A percentile compares a stretch with the other conserved stretches of the same genome.
Conservation (phyloP, 129 eudicot species). For the Centrapalus pauciflorus region DNA sequence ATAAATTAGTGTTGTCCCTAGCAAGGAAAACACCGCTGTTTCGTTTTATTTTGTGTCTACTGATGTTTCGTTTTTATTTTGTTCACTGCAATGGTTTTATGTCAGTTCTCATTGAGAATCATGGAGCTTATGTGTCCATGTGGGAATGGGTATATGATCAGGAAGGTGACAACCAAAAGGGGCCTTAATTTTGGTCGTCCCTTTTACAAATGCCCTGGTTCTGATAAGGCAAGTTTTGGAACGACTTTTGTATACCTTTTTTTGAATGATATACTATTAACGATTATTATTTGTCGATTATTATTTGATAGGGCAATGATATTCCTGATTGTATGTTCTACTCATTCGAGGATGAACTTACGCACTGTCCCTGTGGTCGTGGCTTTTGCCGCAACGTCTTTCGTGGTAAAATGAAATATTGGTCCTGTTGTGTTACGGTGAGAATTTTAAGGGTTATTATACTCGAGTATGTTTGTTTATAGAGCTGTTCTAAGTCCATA, state of each 20-base stretch:
- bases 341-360: constrained; percentile 16
- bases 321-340: constrained; percentile 4
- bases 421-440: constrained; percentile 18
- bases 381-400: constrained; percentile 9
- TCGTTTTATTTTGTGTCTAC: no score
- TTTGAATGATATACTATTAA: constrained; percentile 6
- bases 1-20: no score
- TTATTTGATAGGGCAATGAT: background rate
- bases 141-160: constrained; percentile 7
- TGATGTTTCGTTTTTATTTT: no score
- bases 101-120: constrained; percentile 14
- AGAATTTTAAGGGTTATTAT: constrained; percentile 15
- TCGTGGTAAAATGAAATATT: background rate
- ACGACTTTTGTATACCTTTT: constrained; percentile 7
- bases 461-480: constrained; percentile 17
- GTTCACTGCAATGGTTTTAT: constrained; percentile 10
- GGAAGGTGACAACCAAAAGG: constrained; percentile 1
- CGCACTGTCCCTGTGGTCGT: constrained; percentile 12
- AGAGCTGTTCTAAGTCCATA: constrained; percentile 15
- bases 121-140: constrained; percentile 14
- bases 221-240: constrained; percentile 10
- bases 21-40: no score
- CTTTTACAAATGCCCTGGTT: constrained; percentile 10
- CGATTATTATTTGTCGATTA: no score
- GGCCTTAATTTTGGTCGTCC: constrained; percentile 1